A percentile compares a stretch with the other conserved stretches of the same genome.
Conservation (phyloP, 495 filamentous ascomycete species). For the Pyrenula aspistea region DNA sequence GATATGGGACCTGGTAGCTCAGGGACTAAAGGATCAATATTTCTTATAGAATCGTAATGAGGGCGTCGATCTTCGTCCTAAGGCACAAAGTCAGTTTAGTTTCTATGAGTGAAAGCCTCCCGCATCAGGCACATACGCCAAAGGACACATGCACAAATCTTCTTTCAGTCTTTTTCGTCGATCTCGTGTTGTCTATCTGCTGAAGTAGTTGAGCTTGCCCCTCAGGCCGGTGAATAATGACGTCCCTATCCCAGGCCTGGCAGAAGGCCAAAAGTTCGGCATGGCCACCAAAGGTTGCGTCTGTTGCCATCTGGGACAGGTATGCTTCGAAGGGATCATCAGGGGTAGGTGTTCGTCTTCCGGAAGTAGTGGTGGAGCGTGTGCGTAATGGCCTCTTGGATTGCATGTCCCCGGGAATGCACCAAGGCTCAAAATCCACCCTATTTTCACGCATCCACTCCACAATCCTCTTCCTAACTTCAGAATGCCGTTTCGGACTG, state of each 20-base stretch:
- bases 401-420: not conserved
- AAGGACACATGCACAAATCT: not conserved
- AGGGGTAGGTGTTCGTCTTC: not conserved
- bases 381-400: not conserved
- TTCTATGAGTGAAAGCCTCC: not conserved
- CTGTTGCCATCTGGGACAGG: not conserved
- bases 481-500: not conserved
- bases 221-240: not conserved
- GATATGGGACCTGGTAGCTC: not conserved
- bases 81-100: not conserved
- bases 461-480: not conserved
- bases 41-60: not conserved
- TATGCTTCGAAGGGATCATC: conserved; percentile 1
- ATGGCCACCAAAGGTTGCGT: not conserved
- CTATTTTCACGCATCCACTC: not conserved
- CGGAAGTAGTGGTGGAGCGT: not conserved
- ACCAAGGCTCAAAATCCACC: not conserved
- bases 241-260: not conserved
- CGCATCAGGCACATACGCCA: not conserved
- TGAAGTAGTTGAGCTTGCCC: not conserved
- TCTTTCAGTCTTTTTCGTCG: not conserved
- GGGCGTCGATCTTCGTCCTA: not conserved
- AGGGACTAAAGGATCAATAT: not conserved
- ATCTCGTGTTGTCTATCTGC: not conserved
- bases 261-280: not conserved